phyloP scores from a whole-genome alignment of 1,284 basidiomycete species.

The Ceratobasidium theobromae region DNA sequence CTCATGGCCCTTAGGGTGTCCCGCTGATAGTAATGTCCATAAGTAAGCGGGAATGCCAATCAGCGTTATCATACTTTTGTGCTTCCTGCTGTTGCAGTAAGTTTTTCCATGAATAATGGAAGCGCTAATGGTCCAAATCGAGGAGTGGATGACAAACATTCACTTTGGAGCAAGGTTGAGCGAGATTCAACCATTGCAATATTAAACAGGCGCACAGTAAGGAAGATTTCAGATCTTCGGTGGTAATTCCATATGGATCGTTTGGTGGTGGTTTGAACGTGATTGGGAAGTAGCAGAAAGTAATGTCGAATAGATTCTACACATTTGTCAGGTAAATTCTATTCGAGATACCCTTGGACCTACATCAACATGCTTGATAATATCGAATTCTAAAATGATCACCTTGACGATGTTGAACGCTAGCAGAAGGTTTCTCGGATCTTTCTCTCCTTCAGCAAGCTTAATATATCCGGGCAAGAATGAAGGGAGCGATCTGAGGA shows the following conservation, averaged over 20 bases:
- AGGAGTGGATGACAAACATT: constrained; percentile 77
- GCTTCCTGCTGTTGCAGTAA: constrained; percentile 76
- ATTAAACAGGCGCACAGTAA: constrained; percentile 55
- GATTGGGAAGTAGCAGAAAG: constrained; percentile 99
- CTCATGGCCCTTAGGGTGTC: constrained; percentile 79
- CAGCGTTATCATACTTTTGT: constrained; percentile 65
- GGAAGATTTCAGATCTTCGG: constrained; percentile 79
- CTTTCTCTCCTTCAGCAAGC: constrained; percentile 93
- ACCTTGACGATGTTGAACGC: constrained; percentile 87
- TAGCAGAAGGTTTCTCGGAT: constrained; percentile 90
- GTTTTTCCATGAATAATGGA: constrained; percentile 90
- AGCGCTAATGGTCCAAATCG: constrained; percentile 83
- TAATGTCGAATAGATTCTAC: constrained; percentile 90
- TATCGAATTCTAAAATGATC: constrained; percentile 86
- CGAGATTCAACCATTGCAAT: not conserved
- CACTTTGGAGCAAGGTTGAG: not conserved
- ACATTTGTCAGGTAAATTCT: not conserved
- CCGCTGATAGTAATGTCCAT: constrained; percentile 51
- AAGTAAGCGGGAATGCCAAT: not conserved
- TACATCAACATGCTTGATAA: constrained; percentile 74
- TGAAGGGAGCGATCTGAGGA: constrained; percentile 35
- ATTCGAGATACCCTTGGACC: constrained; percentile 36
- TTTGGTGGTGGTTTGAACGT: constrained; percentile 93
- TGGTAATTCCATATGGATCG: constrained; percentile 90
- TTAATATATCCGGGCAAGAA: constrained; percentile 78